Conservation (phyloP, 2,329 filamentous ascomycete species). For the Ophiocordyceps camponoti-leonardi region DNA sequence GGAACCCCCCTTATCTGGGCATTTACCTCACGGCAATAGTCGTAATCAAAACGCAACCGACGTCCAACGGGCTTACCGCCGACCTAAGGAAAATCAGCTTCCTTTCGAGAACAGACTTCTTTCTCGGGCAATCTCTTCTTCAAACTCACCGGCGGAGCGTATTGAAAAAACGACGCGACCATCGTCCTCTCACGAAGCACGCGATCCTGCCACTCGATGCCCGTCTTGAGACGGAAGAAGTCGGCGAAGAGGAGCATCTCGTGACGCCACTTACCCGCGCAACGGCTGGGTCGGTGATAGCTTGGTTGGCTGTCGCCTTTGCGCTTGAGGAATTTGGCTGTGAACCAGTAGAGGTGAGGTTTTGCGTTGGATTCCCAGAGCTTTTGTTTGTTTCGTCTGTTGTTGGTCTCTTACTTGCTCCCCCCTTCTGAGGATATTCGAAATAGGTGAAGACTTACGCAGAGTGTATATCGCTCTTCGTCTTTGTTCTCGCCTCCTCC, state of each 20-base stretch:
- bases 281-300: constrained; percentile 20
- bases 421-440: too few species aligned
- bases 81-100: too few species aligned
- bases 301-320: constrained; percentile 17
- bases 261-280: constrained; percentile 18
- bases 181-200: constrained; percentile 17
- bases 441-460: constrained; percentile 34
- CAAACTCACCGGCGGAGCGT: constrained; percentile 27
- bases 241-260: constrained; percentile 33
- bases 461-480: constrained; percentile 41
- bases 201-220: constrained; percentile 41
- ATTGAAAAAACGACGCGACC: constrained; percentile 20
- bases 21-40: constrained; percentile 17
- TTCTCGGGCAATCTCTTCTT: neutral
- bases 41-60: constrained; percentile 13
- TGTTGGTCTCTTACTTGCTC: too few species aligned
- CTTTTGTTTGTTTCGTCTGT: too few species aligned
- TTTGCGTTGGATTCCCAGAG: constrained; percentile 47
- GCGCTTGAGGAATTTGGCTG: constrained; percentile 30
- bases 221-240: constrained; percentile 42
- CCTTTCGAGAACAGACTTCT: neutral
- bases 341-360: constrained; percentile 44
- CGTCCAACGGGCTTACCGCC: constrained; percentile 21
- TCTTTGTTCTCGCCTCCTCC: constrained; percentile 24
- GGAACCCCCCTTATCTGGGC: constrained; percentile 12